Base-by-base conservation (phyloP, 148 eudicot species). In the Rhododendron ovatum region DNA sequence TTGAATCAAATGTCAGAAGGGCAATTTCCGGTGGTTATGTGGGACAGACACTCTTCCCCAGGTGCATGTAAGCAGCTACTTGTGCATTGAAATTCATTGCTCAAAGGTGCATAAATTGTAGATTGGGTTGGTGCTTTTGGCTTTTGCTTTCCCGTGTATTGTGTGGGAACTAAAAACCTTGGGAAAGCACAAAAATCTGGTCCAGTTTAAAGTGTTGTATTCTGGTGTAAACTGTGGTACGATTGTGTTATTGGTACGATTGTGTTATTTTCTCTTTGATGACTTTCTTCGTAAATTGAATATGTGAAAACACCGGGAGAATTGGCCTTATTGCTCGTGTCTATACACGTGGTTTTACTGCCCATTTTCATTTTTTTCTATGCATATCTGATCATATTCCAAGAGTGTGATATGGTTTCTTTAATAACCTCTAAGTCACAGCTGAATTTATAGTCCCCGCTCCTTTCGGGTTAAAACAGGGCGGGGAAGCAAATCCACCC, bases 11-110 rank as follows among this genome's bases (percentile, higher is more conserved):
- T 82, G 99, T 94, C 83, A 94, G 89, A 90, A 92, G 94, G 90
- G 96, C 99, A 82, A 95, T 96, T 95, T 26, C 90, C 9, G 99
- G 99, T 85, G 99, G 99, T 48, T 91, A 91, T 78, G 98, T 96
- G 86, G 99, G 99, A 3, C 92, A 93, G 81, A 92, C 94, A 15
- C 84, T 80, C 91, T 96, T 95, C 91, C 82, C 92, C 2, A 89
- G 98, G 90, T 95, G 98, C 90, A 61, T 87, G 82, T 90, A 90
- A 86, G 37, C 20, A 8, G 67, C 81, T 82, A 14, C 35, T 39
- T 79, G 55, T 84, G 22, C 55, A 48, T 74, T 55, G 24, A 76
- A 47, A 37, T 48, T 84, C 81, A 39, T 75, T 35, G 45, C 50
- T 39, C 39, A 76, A 76, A 53, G 71, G 45, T 84, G 43, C 53